These are phyloP conservation scores for Umbelopsis isabellina DNA, from an alignment of 192 early-diverging fungal species.

Conservation along the genomic window DNA sequence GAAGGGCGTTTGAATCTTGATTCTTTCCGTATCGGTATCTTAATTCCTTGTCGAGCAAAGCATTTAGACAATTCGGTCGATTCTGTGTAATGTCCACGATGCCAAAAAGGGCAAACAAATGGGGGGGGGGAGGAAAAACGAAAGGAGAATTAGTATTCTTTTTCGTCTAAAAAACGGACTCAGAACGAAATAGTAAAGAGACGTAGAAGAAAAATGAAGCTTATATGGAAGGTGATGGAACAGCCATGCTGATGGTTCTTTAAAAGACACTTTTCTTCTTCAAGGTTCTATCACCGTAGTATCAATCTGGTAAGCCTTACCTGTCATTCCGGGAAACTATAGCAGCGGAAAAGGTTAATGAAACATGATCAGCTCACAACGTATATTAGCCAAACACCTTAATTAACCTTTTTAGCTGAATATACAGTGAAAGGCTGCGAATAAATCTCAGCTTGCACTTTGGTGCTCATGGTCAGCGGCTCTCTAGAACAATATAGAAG, in stretches of 20 bases:
- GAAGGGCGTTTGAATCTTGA: conserved; percentile 19
- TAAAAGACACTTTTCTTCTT: too few relatives aligned
- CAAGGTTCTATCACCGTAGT: not conserved
- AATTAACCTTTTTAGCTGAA: conserved; percentile 65
- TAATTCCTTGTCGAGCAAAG: conserved; percentile 77
- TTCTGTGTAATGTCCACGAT: conserved; percentile 41
- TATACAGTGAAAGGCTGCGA: conserved; percentile 72
- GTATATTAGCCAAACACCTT: too few relatives aligned
- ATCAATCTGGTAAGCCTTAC: conserved; percentile 3
- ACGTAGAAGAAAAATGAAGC: not conserved
- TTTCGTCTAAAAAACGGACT: not conserved
- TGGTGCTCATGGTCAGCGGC: conserved; percentile 26
- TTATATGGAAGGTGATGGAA: too few relatives aligned
- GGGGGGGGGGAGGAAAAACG: not conserved
- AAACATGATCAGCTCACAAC: not conserved
- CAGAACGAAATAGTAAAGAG: too few relatives aligned
- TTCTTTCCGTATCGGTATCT: conserved; percentile 75
- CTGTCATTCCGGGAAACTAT: conserved; percentile 68
- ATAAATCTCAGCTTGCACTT: conserved; percentile 54
- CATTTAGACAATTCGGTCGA: conserved; percentile 74
- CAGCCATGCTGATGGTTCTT: too few relatives aligned
- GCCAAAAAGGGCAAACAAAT: not conserved
- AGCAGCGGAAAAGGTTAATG: not conserved
- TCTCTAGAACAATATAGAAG: not conserved
- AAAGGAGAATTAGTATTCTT: not conserved